These are phyloP conservation scores for Somion occarium DNA, from an alignment of 1,284 basidiomycete genomes.

Conservation along the genomic window DNA sequence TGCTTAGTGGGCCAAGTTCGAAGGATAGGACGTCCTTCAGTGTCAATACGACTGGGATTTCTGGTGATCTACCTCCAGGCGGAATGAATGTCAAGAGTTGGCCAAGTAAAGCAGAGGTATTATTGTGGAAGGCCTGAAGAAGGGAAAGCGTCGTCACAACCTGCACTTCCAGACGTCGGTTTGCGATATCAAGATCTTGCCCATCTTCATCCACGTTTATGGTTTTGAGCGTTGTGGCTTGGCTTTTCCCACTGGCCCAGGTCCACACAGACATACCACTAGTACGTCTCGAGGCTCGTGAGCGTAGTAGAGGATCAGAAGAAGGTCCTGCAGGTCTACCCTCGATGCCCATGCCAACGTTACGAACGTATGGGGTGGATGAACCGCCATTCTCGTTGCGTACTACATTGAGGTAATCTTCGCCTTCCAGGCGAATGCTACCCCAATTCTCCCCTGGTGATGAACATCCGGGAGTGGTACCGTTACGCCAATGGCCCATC, in stretches of 20 bases:
- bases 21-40: conserved; percentile 63
- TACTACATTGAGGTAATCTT: conserved; percentile 30
- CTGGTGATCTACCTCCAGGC: conserved; percentile 6
- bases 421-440: conserved; percentile 52
- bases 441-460: conserved; percentile 48
- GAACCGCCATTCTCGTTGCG: conserved; percentile 1
- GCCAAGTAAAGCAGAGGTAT: conserved; percentile 35
- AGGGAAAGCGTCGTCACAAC: conserved; percentile 60
- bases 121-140: conserved; percentile 68
- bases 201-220: conserved; percentile 18
- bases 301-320: conserved; percentile 4
- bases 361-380: conserved; percentile 40
- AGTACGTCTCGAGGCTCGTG: conserved; percentile 17
- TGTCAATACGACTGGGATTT: conserved; percentile 30
- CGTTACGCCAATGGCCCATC: conserved; percentile 61
- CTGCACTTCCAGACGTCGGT: conserved; percentile 35
- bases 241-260: conserved; percentile 14
- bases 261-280: conserved; percentile 26
- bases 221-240: background rate
- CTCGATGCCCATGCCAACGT: conserved; percentile 66
- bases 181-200: conserved; percentile 20
- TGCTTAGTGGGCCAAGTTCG: conserved; percentile 68
- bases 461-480: conserved; percentile 42
- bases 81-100: conserved; percentile 2
- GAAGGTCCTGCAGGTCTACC: conserved; percentile 28